phyloP scores from a whole-genome alignment of 441 rosid genomes.

The Brassica balearica region DNA sequence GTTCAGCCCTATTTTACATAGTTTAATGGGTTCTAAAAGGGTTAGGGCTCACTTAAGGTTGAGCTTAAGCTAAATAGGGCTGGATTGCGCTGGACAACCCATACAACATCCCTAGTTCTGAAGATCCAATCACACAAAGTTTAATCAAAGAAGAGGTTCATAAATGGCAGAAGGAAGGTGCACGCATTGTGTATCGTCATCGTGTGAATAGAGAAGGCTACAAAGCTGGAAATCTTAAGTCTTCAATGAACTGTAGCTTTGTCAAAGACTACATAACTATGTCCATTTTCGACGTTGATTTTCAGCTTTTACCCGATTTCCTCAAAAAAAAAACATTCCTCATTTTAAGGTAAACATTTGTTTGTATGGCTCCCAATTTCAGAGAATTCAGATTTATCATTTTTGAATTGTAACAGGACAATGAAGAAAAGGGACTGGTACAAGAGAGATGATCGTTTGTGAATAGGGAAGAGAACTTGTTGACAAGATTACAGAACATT shows the following conservation, averaged over 20 bases:
- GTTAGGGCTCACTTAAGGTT: not conserved
- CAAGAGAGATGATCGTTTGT: constrained; percentile 98
- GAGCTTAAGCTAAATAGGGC: too few relatives aligned
- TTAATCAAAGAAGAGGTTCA: too few relatives aligned
- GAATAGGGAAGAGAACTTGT: constrained; percentile 86
- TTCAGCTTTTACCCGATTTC: constrained; percentile 80
- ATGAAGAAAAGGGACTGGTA: constrained; percentile 81
- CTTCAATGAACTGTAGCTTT: constrained; percentile 89
- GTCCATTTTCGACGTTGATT: constrained; percentile 93
- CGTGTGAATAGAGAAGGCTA: constrained; percentile 85
- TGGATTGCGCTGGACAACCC: too few relatives aligned
- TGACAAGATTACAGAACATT: constrained; percentile 87
- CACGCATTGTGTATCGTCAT: constrained; percentile 78
- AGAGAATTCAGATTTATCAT: too few relatives aligned
- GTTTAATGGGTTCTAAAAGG: not conserved
- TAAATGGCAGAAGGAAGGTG: constrained; percentile 80
- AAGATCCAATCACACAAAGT: too few relatives aligned
- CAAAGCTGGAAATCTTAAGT: constrained; percentile 94
- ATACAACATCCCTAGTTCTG: too few relatives aligned
- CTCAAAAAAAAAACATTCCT: too few relatives aligned
- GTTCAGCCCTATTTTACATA: not conserved
- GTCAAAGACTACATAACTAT: constrained; percentile 88
- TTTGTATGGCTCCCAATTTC: too few relatives aligned
- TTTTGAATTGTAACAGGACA: constrained; percentile 48
- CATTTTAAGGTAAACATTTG: too few relatives aligned